Base-by-base conservation (phyloP, 306 rosid genomes). In the Hippophae tibetana region DNA sequence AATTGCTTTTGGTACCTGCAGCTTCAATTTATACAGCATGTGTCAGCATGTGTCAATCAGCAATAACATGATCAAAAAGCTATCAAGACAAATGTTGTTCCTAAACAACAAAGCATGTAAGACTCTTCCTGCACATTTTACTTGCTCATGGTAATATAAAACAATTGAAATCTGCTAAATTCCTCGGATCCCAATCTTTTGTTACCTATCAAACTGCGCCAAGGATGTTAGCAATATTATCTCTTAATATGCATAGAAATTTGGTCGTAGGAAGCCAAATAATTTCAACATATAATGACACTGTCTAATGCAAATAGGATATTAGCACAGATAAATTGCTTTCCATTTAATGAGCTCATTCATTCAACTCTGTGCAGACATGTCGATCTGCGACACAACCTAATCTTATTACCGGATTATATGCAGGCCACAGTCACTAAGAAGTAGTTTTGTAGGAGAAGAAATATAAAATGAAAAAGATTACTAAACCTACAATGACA, bases 1-100 rank as follows among this genome's bases (percentile, higher is more conserved):
- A 18, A 18, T 18, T 59, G 67, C 46, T 71, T 79, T 65, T 63
- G 72, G 50, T 46, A 44, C 51, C 58, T 47, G 67, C 76, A 87
- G 96, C 98, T 90, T 69, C 76, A 52, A 46, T 90, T 90, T 62
- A 60, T 79, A 42, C 84, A 72, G 69, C 96, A 87, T 64, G 74
- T 83, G 62, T 81, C 95, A 62, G 64, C 69, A 18, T 18, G 23
- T 18, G 1, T 18, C 23, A 18, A 18, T 18, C 58, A 47, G 56
- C 81, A 69, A 76, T 75, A 79, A 64, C 73, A 42, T 62, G 66
- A 65, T 70, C 47, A 77, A 65, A 69, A 85, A 66, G 72, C 65
- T 58, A 52, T 54, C 69, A 25, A 79, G 62, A 41, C 63, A 46
- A 23, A 6, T 69, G 53, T 23, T 57, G 64, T 57, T 54, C 54